These are phyloP conservation scores for Suillus spraguei DNA, from an alignment of 768 basidiomycete species.

Conservation along the genomic window DNA sequence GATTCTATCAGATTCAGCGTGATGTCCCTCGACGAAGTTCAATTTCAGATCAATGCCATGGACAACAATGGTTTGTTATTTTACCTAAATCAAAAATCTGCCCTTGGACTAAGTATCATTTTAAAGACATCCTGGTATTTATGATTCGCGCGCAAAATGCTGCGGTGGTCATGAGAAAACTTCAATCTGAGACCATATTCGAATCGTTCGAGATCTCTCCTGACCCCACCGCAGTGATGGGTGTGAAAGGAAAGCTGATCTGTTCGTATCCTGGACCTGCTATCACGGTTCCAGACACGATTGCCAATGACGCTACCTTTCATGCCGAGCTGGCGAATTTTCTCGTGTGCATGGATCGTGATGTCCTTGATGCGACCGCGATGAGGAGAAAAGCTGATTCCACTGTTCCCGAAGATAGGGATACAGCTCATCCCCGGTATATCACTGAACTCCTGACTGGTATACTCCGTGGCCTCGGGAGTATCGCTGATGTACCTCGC, in stretches of 20 bases:
- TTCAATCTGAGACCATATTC: slow-evolving; percentile 31
- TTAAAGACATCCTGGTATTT: slow-evolving; percentile 39
- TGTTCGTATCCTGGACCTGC: slow-evolving; percentile 50
- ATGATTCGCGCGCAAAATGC: slow-evolving; percentile 51
- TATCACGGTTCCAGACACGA: slow-evolving; percentile 35
- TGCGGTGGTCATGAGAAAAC: slow-evolving; percentile 43
- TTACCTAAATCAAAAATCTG: background rate
- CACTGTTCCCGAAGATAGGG: slow-evolving; percentile 22
- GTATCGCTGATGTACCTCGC: slow-evolving; percentile 29
- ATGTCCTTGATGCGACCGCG: slow-evolving; percentile 32
- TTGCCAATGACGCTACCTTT: slow-evolving; percentile 34
- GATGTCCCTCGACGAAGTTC: slow-evolving; percentile 17
- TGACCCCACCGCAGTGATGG: slow-evolving; percentile 37
- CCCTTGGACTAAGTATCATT: slow-evolving; percentile 1
- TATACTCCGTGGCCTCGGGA: slow-evolving; percentile 42
- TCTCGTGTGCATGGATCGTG: slow-evolving; percentile 37
- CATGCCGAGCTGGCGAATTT: slow-evolving; percentile 39
- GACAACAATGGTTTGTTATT: slow-evolving; percentile 14
- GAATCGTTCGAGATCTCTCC: slow-evolving; percentile 53
- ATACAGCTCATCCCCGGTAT: slow-evolving; percentile 46
- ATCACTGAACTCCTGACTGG: slow-evolving; percentile 51
- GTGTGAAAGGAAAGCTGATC: slow-evolving; percentile 42
- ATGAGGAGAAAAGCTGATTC: slow-evolving; percentile 39
- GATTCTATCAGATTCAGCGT: slow-evolving; percentile 4
- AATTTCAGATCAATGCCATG: slow-evolving; percentile 25